Conservation (phyloP, 352 stramenopile genomes). For the Pythium utonaiense region DNA sequence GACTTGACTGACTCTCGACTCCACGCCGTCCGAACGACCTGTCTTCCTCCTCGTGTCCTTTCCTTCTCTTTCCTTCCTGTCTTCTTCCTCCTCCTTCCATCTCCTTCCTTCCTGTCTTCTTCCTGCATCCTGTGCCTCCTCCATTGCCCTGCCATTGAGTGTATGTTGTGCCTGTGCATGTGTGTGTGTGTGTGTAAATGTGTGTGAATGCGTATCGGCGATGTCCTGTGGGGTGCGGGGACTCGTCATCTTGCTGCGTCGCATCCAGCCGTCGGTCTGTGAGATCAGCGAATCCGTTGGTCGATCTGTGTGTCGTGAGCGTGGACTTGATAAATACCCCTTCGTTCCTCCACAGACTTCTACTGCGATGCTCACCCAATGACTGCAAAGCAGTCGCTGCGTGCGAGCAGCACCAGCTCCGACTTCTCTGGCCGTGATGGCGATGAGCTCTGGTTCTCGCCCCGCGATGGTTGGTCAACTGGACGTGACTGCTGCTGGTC, state of each 20-base stretch:
- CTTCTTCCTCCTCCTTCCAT: conserved; percentile 6
- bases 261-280: conserved; percentile 1
- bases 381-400: conserved; percentile 72
- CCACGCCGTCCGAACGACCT: background rate
- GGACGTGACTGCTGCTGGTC: conserved; percentile 24
- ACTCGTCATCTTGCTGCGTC: background rate
- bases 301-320: background rate
- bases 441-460: background rate
- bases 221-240: background rate
- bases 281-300: background rate
- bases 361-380: conserved; percentile 28
- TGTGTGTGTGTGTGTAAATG: background rate
- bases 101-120: conserved; percentile 22
- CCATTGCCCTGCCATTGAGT: background rate
- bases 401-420: conserved; percentile 46
- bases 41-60: conserved; percentile 2
- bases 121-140: background rate
- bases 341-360: background rate
- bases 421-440: conserved; percentile 18
- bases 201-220: background rate
- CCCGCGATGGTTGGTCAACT: conserved; percentile 15
- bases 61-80: conserved; percentile 18
- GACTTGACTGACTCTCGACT: background rate
- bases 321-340: background rate
- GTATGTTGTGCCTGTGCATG: background rate